Percentiles rank a stretch among this genome's conserved stretches.
These are phyloP conservation scores for Fusarium sp. DNA, from an alignment of 2,329 filamentous ascomycete genomes.

Conservation along the genomic window DNA sequence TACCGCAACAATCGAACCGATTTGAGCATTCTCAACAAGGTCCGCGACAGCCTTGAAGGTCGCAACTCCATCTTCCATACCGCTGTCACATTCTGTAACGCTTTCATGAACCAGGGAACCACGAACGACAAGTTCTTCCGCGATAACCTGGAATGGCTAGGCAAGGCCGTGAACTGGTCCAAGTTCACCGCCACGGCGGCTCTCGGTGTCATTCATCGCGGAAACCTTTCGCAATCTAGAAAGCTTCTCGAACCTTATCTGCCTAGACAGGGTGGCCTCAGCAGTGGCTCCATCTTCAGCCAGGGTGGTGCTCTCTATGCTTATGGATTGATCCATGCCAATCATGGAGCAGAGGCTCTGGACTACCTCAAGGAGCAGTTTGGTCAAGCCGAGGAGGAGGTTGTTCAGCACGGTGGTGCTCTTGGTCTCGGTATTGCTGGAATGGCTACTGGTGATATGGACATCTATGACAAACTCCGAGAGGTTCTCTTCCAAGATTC, in stretches of 20 bases:
- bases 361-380: constrained; percentile 84
- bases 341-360: constrained; percentile 91
- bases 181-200: constrained; percentile 98
- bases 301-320: constrained; percentile 97
- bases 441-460: constrained; percentile 93
- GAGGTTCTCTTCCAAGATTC: constrained; percentile 92
- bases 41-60: constrained; percentile 93
- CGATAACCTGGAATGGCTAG: constrained; percentile 96
- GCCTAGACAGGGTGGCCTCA: constrained; percentile 79
- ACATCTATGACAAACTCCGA: constrained; percentile 92
- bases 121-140: constrained; percentile 99
- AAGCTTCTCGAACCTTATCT: constrained; percentile 96
- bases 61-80: constrained; percentile 99
- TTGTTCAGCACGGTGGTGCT: constrained; percentile 96
- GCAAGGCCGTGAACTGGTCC: constrained; percentile 99
- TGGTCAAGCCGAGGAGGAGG: constrained; percentile 82
- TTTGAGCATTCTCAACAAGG: constrained; percentile 91
- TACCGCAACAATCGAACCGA: constrained; percentile 97
- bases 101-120: constrained; percentile 99
- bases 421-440: constrained; percentile 95
- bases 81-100: constrained; percentile 95
- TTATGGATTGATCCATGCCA: constrained; percentile 95
- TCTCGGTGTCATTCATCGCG: constrained; percentile 94
- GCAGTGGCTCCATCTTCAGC: constrained; percentile 89
- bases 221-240: constrained; percentile 91